Base-by-base conservation (phyloP, 805 yeast species). In the Saccharomycopsis oosterbeekiorum region DNA sequence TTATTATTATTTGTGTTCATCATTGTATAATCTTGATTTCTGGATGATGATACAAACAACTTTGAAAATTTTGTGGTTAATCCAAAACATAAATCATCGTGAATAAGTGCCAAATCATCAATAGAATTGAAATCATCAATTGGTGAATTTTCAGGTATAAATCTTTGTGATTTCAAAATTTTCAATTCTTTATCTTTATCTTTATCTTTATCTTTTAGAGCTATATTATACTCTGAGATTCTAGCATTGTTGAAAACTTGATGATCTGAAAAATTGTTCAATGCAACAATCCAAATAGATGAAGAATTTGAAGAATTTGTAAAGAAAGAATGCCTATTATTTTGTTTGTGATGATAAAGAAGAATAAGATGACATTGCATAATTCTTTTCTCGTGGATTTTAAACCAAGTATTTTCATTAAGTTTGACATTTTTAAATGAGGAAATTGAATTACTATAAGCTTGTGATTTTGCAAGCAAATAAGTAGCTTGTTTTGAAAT, bases 31-130 rank as follows among this genome's bases (percentile, higher is more conserved):
- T 24, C 47, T 37, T 37, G 43, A 4, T 55, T 34, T 19, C 26
- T 21, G 4, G 26, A 11, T 58, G 76, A 78, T 59, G 75, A 77
- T 24, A 81, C 69, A 12, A 68, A 65, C 3, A 65, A 58, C 4
- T 69, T 67, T 5, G 67, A 64, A 29, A 77, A 73, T 64, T 81
- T 81, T 66, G 85, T 80, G 0, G 86, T 78, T 1, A 83, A 70
- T 2, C 88, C 88, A 69, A 74, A 80, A 2, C 77, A 75, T 67
- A 76, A 76, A 19, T 78, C 80, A 63, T 75, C 78, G 55, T 77
- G 59, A 14, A 62, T 63, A 34, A 64, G 56, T 36, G 56, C 56
- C 37, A 64, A 56, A 59, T 64, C 66, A 58, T 60, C 59, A 47
- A 47, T 47, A 37, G 62, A 62, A 37, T 62, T 58, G 21, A 64